Evolutionary conservation across 768 basidiomycete genomes (phyloP), one percentile per base, ranked within the genome.

Genomic region (Suillus hirtellus): DNA sequence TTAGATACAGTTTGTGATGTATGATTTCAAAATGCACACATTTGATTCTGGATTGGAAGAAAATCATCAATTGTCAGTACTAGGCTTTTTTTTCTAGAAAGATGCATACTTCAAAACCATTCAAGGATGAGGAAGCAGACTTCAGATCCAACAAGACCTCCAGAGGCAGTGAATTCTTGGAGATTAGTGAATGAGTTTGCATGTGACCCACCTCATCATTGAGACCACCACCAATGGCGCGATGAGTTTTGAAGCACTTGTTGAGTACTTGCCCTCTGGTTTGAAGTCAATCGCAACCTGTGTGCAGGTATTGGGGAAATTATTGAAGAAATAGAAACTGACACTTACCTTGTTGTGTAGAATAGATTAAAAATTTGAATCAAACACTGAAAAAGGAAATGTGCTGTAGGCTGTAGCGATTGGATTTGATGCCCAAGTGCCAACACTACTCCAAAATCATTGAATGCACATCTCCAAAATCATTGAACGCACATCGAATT

Each of bases 21-120:
- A 27, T 24, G 24, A 58, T 27, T 9, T 27, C 17, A 27, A 54
- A 61, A 80, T 92, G 72, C 77, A 94, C 92, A 79, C 92, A 95
- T 94, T 95, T 95, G 81, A 90, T 90, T 80, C 89, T 90, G 60
- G 21, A 61, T 43, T 24, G 64, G 35, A 53, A 27, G 14, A 44
- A 59, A 65, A 74, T 4, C 14, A 70, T 40, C 19, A 60, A 24
- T 46, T 35, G 31, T 21, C 43, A 10, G 19, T n/a, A 64, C 53
- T 34, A 44, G 46, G 46, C 14, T 19, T n/a, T 42, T n/a, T 42
- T 42, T 15, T 43, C 8, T 1, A 12, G 21, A 11, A 12, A 47
- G 24, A 76, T 60, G 75, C 85, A 67, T 68, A 93, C 93, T 93
- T 94, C 96, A 97, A 80, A 95, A 96, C 84, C 95, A 96, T 81